Evolutionary conservation across 768 basidiomycete species (phyloP), one percentile per base, ranked within the genome.

Genomic region (Lyophyllum decastes): DNA sequence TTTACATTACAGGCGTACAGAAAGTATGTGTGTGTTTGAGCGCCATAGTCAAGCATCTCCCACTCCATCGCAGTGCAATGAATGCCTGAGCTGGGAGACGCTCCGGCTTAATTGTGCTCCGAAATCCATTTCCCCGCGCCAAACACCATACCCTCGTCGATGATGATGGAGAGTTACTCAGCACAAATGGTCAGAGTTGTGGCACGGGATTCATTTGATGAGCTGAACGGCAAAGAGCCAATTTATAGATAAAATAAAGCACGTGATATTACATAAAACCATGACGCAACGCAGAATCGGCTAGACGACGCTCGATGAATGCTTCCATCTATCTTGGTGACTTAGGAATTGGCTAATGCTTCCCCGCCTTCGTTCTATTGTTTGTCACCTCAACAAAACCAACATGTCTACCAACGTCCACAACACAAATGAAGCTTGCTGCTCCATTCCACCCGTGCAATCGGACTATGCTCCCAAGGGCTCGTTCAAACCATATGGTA

Each of bases 21-120:
- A 30, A 33, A 14, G n/a, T 35, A 48, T 30, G 14, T 44, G 73
- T 89, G 73, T 89, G 85, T 89, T 64, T 69, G 86, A 82, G 78
- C 81, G 65, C 64, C 88, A 88, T 86, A 89, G 88, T 89, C 88
- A 86, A 89, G 86, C 85, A 77, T 73, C 74, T 78, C 74, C 78
- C 77, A 76, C 76, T 72, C 73, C 77, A 73, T 71, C 71, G 70
- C 68, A 61, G 52, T 66, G 68, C 68, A 75, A 71, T 68, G 69
- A 68, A 61, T 61, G 71, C 68, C 54, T 58, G 64, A 64, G 73
- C 74, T 80, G 69, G 78, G 73, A 78, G 76, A 74, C 70, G 83
- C 86, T 88, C 87, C 88, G 88, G 88, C 88, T 89, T 89, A 89
- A 88, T 87, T 88, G 87, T 75, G 78, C 81, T 78, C 86, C 45